Percentiles rank a stretch among this genome's conserved stretches.
These are phyloP conservation scores for Erodium maritimum DNA, from an alignment of 345 rosid genomes.

Conservation along the genomic window DNA sequence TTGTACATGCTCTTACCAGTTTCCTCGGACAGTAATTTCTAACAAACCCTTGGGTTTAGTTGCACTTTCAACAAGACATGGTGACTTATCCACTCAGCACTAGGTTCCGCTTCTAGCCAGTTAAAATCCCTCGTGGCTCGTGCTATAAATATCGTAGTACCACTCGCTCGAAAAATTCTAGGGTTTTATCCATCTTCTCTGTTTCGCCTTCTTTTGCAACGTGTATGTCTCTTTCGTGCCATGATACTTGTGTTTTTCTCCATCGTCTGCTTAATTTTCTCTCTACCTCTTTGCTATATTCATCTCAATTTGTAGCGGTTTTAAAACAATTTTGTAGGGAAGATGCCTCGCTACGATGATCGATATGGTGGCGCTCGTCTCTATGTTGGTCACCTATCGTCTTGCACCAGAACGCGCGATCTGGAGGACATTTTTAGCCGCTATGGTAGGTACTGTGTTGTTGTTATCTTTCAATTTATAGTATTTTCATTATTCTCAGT, in stretches of 20 bases:
- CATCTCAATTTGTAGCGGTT: background rate
- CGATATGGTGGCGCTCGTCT: conserved; percentile 56
- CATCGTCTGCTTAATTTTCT: background rate
- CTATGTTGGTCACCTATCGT: conserved; percentile 59
- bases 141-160: background rate
- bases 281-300: background rate
- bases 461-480: no score
- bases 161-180: conserved; percentile 13
- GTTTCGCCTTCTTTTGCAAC: background rate
- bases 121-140: no score
- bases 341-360: conserved; percentile 72
- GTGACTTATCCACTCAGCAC: conserved; percentile 6
- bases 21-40: background rate
- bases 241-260: background rate
- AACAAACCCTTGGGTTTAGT: background rate
- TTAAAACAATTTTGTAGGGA: background rate
- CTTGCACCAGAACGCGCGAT: conserved; percentile 58
- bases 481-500: background rate
- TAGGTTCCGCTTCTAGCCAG: background rate
- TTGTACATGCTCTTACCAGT: no score
- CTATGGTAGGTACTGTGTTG: conserved; percentile 51
- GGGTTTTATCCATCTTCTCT: conserved; percentile 8
- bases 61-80: background rate
- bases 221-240: conserved; percentile 15
- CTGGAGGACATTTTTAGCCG: conserved; percentile 60